Base-by-base conservation (phyloP, 2,329 filamentous ascomycete genomes). In the Didymella segeticola region DNA sequence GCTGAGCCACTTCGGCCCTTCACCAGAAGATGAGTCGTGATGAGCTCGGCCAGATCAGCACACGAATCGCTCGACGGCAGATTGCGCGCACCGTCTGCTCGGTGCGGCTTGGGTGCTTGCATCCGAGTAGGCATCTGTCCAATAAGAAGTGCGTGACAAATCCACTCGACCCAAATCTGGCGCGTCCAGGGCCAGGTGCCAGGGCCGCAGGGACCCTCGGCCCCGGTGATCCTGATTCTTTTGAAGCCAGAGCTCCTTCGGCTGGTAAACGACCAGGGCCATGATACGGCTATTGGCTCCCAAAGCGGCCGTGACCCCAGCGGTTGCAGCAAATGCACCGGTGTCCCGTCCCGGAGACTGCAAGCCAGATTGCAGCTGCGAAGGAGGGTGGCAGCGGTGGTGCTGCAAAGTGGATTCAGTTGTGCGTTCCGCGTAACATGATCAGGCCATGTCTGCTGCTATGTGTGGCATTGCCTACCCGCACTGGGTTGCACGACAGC, bases 361-460 rank as follows among this genome's bases (percentile, higher is more conserved):
- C 38, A 22, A 20, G 47, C 39, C 45, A 53, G 25, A 60, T 57
- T 55, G 53, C 50, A 53, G 26, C 37, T 30, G 39, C 27, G 38
- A 20, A 36, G n/a, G 30, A 25, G 30, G 12, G 39, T 12, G 29
- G 47, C 25, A 36, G 20, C 41, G 41, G 48, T 27, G 48, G 48
- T 27, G 48, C 29, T 33, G 45, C 15, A 50, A 25, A 57, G 53
- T 41, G 57, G 27, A 31, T 29, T 38, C 34, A 26, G 57, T 12
- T 29, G 43, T 38, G 41, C 41, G 49, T 45, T 46, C 31, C 31
- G 30, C 34, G 20, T 39, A 41, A 45, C n/a, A 43, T 37, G 42
- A 60, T 65, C 62, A 65, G 57, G 43, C 61, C 61, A 63, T 62
- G 41, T 47, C 31, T 49, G 54, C 56, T 60, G 48, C 43, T 49